These are phyloP conservation scores for Pseudisothecium myosuroides DNA, from an alignment of 225 moss, liverwort and hornwort species.

Conservation along the genomic window DNA sequence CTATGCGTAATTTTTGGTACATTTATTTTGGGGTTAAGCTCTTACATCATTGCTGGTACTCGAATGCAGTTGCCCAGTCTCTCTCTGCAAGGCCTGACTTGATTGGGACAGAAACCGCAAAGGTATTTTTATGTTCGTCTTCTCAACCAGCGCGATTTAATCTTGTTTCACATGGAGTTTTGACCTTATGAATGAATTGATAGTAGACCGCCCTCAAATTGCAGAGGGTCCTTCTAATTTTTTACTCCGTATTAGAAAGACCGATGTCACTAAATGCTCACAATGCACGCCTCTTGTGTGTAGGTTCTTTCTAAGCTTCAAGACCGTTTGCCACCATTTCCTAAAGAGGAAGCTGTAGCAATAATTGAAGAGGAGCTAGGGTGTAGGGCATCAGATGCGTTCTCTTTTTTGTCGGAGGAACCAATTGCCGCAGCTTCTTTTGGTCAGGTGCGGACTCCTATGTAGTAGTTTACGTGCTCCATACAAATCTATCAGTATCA, in stretches of 20 bases:
- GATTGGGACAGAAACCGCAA: conserved; percentile 79
- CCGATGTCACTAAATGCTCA: background rate
- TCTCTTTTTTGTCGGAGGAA: conserved; percentile 55
- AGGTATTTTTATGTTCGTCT: conserved; percentile 24
- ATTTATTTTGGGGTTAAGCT: background rate
- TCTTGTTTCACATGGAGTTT: background rate
- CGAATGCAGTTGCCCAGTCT: conserved; percentile 85
- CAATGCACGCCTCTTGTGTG: background rate
- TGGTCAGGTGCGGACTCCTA: conserved; percentile 61
- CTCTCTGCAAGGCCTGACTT: conserved; percentile 90
- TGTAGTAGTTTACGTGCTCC: background rate
- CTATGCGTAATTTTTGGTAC: background rate
- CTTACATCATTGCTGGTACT: background rate
- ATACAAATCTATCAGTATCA: background rate
- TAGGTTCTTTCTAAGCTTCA: conserved; percentile 90
- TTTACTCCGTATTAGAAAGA: background rate
- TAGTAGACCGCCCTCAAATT: background rate
- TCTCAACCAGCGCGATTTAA: background rate
- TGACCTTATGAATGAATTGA: background rate
- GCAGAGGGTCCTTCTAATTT: background rate
- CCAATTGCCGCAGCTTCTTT: conserved; percentile 96
- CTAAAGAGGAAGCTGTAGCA: conserved; percentile 61
- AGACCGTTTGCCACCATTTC: conserved; percentile 85
- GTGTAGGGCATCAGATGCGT: conserved; percentile 31
- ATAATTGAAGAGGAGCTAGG: conserved; percentile 79